Evolutionary conservation across 352 stramenopile genomes (phyloP), one percentile per base, ranked within the genome.

Genomic region (Phytophthora sp.): DNA sequence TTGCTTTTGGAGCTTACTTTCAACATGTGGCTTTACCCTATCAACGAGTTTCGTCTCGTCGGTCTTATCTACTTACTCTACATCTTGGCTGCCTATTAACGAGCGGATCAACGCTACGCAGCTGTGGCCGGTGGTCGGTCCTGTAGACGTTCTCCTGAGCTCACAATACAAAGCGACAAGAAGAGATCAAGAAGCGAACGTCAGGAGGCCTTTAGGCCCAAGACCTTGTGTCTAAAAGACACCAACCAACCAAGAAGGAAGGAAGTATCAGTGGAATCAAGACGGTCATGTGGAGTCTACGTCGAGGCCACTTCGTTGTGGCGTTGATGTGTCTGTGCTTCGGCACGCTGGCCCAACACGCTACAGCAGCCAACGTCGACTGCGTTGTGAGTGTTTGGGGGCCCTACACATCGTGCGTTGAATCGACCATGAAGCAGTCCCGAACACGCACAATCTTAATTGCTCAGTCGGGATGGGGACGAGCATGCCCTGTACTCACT

Each of bases 321-420:
- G 13, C 36, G 20, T 39, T 24, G 18, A n/a, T 65, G 20, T n/a
- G n/a, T n/a, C n/a, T n/a, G n/a, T n/a, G n/a, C n/a, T 31, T 65
- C 15, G 23, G 31, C 23, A 27, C 23, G 12, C 24, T 45, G 26
- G 5, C 55, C 16, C 29, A 58, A 1, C 7, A 49, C 0, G 23
- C 16, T 13, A 24, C 54, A 9, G 42, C 55, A 1, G 64, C 63
- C 7, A 89, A 89, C 20, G 64, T 79, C 6, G 80, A 89, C 63
- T 89, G 80, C 23, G 76, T 84, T 13, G 68, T 90, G 2, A 80
- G 75, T 27, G 56, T 45, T 2, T 88, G 81, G 79, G 46, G 74
- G 3, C 11, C 42, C 0, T 90, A 84, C 61, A 57, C 53, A 1
- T 29, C 13, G 9, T 88, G 80, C 36, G 59, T 80, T 30, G 71